A percentile compares a stretch with the other conserved stretches of the same genome.
Conservation (phyloP, 2,329 filamentous ascomycete genomes). For the Lecanosticta acicola region DNA sequence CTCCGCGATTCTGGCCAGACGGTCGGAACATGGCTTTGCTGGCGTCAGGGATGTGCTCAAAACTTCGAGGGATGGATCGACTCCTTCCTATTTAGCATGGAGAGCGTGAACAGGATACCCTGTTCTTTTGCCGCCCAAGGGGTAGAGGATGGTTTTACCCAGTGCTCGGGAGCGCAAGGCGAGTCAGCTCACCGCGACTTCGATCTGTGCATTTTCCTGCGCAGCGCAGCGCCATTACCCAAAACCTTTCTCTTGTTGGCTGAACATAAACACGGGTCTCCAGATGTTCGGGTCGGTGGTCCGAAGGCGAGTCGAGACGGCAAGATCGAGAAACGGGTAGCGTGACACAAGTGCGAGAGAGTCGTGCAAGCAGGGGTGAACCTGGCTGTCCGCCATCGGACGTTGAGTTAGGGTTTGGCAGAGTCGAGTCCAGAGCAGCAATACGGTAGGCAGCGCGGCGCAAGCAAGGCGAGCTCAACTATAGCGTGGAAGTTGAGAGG, state of each 20-base stretch:
- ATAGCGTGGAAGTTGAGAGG: too few species aligned
- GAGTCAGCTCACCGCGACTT: not conserved
- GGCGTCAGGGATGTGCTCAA: not conserved
- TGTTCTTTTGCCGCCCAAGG: not conserved
- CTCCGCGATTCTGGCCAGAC: not conserved
- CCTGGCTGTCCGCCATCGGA: conserved; percentile 11
- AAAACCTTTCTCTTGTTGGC: not conserved
- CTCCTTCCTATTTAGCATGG: not conserved
- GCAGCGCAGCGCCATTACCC: not conserved
- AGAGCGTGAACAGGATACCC: not conserved
- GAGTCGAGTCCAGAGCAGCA: not conserved
- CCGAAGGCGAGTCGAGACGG: conserved; percentile 11
- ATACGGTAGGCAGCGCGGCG: too few species aligned
- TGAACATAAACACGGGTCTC: conserved; percentile 8
- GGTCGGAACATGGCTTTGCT: not conserved
- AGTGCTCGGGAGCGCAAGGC: not conserved
- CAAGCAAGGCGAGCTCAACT: too few species aligned
- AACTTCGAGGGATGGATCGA: not conserved
- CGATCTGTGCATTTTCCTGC: too few species aligned
- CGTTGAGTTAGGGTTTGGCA: conserved; percentile 8
- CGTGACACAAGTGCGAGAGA: conserved; percentile 13
- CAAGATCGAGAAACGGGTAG: conserved; percentile 8
- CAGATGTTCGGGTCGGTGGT: conserved; percentile 7
- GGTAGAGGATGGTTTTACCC: not conserved
- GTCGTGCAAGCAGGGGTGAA: conserved; percentile 9